Evolutionary conservation across 169 alveolate species (phyloP), one percentile per base, ranked within the genome.

Genomic region (Cryptosporidium ryanae): DNA sequence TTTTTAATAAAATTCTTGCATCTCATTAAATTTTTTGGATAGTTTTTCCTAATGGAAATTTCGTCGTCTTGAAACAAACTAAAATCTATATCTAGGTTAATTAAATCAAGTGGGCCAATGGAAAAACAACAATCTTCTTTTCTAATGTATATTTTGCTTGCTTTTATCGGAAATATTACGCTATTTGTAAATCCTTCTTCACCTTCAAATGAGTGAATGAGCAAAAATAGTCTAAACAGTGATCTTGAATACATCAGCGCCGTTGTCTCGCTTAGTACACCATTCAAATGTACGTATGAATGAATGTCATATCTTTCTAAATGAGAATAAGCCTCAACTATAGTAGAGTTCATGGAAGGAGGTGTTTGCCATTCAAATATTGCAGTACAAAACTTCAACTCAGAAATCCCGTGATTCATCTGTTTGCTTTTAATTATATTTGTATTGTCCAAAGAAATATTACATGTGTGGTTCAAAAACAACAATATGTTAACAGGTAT

Each of bases 311-410:
- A 76, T 31, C 64, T 57, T 21, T 76, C 87, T 13, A 76, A 38
- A 25, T 59, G 50, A 12, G 87, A 63, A 23, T 76, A 61, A 17
- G 50, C 15, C 64, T 76, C 87, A 25, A 76, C 87, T 21, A 76
- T 76, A 8, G 71, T 76, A 15, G 87, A 76, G 10, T 18, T 38
- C 38, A 61, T 15, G 27, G 76, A 59, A 50, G 63, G 57, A n/a
- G 87, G 87, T 32, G 71, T 76, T 17, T 76, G 27, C 87, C 87
- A 76, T 29, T 76, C 87, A 48, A 76, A 76, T 17, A 76, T 38
- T 23, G 64, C 71, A 43, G 61, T 34, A 21, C 87, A 76, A n/a
- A 76, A n/a, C n/a, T 38, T 25, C 3, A 76, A 7, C 1, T 61
- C 71, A 21, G 87, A 55, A 52, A 76, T 59, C 23, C 64, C 87